phyloP scores from a whole-genome alignment of 192 early-diverging fungal genomes.

The Coemansia sp. region DNA sequence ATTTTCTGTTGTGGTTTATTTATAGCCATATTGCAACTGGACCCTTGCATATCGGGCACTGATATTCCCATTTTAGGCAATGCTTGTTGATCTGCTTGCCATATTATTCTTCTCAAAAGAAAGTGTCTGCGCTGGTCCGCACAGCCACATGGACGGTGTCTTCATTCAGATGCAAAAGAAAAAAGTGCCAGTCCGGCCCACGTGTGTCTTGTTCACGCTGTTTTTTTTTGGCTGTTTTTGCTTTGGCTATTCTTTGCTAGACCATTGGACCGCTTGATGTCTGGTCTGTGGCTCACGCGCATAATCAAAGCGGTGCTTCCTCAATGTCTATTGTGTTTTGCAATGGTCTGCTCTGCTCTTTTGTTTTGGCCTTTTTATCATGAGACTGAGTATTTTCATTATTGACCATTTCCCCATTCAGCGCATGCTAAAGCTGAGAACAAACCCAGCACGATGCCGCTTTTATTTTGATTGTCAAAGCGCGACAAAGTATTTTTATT shows the following conservation, averaged over 20 bases:
- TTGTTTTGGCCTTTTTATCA: not conserved
- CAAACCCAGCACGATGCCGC: no score
- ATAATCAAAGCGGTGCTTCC: not conserved
- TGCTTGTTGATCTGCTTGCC: not conserved
- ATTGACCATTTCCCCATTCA: conserved; percentile 5
- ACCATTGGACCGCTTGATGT: not conserved
- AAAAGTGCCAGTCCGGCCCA: not conserved
- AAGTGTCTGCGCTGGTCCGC: not conserved
- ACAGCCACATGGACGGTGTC: not conserved
- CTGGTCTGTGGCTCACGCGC: not conserved
- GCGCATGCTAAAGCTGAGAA: not conserved
- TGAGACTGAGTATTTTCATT: not conserved
- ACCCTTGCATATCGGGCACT: conserved; percentile 1
- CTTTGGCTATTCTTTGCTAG: not conserved
- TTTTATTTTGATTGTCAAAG: no score
- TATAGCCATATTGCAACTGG: not conserved
- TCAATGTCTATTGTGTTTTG: not conserved
- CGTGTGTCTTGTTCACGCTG: not conserved
- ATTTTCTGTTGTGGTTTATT: not conserved
- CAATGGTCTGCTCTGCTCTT: not conserved
- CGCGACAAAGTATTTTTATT: no score
- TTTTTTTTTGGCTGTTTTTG: not conserved
- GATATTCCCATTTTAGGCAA: not conserved
- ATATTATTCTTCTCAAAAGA: not conserved
- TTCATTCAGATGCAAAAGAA: not conserved